Percentiles rank a stretch among this genome's conserved stretches.
phyloP scores from a whole-genome alignment of 768 basidiomycete genomes.

The Collybia sp. region DNA sequence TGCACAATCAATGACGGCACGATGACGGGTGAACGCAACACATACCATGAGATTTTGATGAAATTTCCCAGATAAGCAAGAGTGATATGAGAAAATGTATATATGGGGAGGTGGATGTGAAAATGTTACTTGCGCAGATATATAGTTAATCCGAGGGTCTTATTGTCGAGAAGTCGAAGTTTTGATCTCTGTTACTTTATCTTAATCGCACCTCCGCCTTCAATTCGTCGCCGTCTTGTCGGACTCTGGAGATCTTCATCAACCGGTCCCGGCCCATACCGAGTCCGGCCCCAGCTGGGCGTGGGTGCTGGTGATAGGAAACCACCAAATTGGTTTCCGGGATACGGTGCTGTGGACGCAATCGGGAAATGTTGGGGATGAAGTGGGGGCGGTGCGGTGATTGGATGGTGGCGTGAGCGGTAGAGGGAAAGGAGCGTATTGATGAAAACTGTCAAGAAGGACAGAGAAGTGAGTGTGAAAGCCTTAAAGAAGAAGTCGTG shows the following conservation, averaged over 20 bases:
- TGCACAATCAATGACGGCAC: too few relatives aligned
- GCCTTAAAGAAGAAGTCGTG: constrained; percentile 31
- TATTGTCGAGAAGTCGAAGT: too few relatives aligned
- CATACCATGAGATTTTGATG: too few relatives aligned
- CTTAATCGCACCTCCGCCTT: constrained; percentile 50
- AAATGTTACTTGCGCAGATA: too few relatives aligned
- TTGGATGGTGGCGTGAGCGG: constrained; percentile 58
- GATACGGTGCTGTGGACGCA: constrained; percentile 34
- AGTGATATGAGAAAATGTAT: too few relatives aligned
- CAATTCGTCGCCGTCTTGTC: constrained; percentile 49
- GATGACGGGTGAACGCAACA: too few relatives aligned
- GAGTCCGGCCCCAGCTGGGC: constrained; percentile 40
- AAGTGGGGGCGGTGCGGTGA: constrained; percentile 18
- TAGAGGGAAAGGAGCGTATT: constrained; percentile 78
- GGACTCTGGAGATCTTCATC: constrained; percentile 42
- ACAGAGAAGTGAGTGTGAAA: constrained; percentile 71
- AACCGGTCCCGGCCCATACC: constrained; percentile 22
- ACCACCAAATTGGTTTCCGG: constrained; percentile 37
- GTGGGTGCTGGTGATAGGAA: constrained; percentile 49
- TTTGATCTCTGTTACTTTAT: constrained; percentile 34
- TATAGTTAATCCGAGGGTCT: too few relatives aligned
- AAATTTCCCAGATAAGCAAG: too few relatives aligned
- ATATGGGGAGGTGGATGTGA: too few relatives aligned
- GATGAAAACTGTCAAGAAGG: constrained; percentile 76
- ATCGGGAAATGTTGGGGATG: constrained; percentile 26